These are phyloP conservation scores for Hyphopichia buzzinii DNA, from an alignment of 1,139 yeast species.

Conservation along the genomic window DNA sequence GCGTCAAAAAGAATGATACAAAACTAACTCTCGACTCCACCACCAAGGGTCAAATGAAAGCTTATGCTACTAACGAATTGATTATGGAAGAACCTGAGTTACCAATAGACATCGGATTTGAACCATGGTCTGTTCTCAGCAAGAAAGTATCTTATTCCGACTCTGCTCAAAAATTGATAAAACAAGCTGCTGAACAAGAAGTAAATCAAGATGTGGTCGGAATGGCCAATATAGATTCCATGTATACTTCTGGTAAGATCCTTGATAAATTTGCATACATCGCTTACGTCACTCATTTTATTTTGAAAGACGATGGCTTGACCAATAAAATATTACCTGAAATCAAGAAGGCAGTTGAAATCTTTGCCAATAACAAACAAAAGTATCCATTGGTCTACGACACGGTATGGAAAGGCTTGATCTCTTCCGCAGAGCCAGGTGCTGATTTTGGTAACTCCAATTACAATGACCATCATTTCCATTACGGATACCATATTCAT, in stretches of 20 bases:
- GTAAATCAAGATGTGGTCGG: constrained; percentile 51
- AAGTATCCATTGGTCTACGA: constrained; percentile 67
- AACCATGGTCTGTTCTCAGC: constrained; percentile 45
- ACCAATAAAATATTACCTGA: constrained; percentile 46
- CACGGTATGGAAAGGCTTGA: constrained; percentile 68
- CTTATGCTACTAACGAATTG: constrained; percentile 49
- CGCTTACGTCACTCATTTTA: constrained; percentile 57
- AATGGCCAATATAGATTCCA: constrained; percentile 63
- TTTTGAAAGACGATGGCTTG: constrained; percentile 48
- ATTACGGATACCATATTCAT: constrained; percentile 74
- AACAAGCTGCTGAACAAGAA: constrained; percentile 51
- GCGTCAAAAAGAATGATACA: constrained; percentile 21
- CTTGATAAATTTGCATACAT: constrained; percentile 75
- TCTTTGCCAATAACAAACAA: constrained; percentile 56
- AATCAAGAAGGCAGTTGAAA: constrained; percentile 56
- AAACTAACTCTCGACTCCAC: constrained; percentile 58
- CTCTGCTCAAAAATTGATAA: constrained; percentile 37
- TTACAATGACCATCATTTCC: constrained; percentile 82
- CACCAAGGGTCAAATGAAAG: constrained; percentile 65
- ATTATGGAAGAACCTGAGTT: constrained; percentile 46
- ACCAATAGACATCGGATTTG: constrained; percentile 52
- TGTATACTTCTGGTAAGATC: constrained; percentile 76
- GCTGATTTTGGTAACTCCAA: constrained; percentile 77
- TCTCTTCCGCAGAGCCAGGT: constrained; percentile 63
- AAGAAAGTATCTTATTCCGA: constrained; percentile 34